phyloP scores from a whole-genome alignment of 179 eudicot species.

The Amaranthus tricolor region DNA sequence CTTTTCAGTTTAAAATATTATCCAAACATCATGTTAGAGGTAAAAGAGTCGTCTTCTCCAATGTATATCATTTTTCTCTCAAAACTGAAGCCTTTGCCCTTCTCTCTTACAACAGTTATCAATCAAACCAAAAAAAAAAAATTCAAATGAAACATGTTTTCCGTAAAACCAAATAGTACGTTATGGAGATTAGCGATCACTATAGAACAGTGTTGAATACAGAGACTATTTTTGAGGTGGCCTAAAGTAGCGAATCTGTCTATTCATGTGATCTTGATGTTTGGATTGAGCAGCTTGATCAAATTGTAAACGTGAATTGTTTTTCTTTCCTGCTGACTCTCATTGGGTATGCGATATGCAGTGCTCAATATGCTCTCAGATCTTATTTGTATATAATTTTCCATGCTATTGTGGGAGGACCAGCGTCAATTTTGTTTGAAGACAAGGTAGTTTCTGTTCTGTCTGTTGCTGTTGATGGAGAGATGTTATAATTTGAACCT shows the following conservation, averaged over 20 bases:
- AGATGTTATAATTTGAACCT: not conserved
- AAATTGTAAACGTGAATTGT: not conserved
- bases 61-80: too few relatives aligned
- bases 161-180: not conserved
- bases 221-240: not conserved
- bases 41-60: too few relatives aligned
- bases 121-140: too few relatives aligned
- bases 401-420: constrained; percentile 72
- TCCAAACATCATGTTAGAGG: too few relatives aligned
- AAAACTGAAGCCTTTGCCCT: too few relatives aligned
- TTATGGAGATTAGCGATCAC: not conserved
- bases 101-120: too few relatives aligned
- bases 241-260: not conserved
- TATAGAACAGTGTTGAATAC: not conserved
- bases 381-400: constrained; percentile 81
- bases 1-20: too few relatives aligned
- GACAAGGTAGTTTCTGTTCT: constrained; percentile 60
- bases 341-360: constrained; percentile 33
- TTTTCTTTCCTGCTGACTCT: constrained; percentile 6
- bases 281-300: not conserved
- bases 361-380: constrained; percentile 80
- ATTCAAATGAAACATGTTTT: too few relatives aligned
- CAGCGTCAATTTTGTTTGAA: constrained; percentile 71
- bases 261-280: not conserved
- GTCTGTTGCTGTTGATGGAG: not conserved